Evolutionary conservation across 331 rosid species (phyloP).

Genomic region (Arachis monticola): DNA sequence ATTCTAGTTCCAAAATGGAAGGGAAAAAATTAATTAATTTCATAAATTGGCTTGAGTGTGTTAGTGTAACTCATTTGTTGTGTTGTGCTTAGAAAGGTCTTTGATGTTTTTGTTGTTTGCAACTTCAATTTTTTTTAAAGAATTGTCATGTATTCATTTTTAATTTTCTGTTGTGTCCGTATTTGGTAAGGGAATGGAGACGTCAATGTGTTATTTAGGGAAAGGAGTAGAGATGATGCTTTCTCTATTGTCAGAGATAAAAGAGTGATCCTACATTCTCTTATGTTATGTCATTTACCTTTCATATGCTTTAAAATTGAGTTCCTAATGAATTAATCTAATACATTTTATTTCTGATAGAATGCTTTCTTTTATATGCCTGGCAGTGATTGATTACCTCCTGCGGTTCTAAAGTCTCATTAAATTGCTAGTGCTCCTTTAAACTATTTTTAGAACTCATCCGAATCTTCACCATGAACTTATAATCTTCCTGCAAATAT

Average conservation of each 20-base stretch:
- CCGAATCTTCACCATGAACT: not conserved
- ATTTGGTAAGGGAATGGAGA: constrained; percentile 22
- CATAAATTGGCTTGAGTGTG: constrained; percentile 5
- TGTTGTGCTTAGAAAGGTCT: not conserved
- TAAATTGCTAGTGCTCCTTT: constrained; percentile 24
- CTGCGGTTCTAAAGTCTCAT: constrained; percentile 6
- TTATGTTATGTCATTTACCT: constrained; percentile 21
- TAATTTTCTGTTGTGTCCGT: not conserved
- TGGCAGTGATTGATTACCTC: not conserved
- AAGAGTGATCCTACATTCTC: constrained; percentile 60
- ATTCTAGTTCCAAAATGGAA: not conserved
- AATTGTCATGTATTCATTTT: not conserved
- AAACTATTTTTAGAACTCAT: not conserved
- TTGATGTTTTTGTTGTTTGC: not conserved
- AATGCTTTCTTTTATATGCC: not conserved
- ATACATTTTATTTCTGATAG: not conserved
- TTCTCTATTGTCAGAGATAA: constrained; percentile 53
- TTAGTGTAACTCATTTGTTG: constrained; percentile 3
- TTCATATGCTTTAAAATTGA: constrained; percentile 1
- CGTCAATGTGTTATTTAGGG: constrained; percentile 49
- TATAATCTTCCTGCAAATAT: not conserved
- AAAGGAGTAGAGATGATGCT: constrained; percentile 61
- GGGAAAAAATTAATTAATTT: not conserved
- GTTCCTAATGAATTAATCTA: constrained; percentile 10
- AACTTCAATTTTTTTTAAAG: constrained; percentile 7